Base-by-base conservation (phyloP, 345 rosid genomes). In the Hibiscus tridactylites region DNA sequence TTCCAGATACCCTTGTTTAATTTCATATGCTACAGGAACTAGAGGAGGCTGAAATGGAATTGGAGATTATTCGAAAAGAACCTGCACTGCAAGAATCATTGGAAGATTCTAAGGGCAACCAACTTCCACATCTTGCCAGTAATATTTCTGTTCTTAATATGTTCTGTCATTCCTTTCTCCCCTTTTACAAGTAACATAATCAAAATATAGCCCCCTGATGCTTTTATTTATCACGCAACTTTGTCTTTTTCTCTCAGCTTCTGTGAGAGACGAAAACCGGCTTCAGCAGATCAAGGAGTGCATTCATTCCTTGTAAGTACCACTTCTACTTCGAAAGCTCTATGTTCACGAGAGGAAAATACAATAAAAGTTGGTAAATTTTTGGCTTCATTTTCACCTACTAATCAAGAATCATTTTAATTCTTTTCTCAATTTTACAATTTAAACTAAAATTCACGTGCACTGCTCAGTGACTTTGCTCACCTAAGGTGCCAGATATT, bases 31-130 rank as follows among this genome's bases (percentile, higher is more conserved):
- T 77, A 71, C 71, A 91, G 97, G 90, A 83, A 79, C 85, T 85
- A 46, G 87, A 89, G 77, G 91, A 87, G 85, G 94, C 89, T 75
- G 92, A 91, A 77, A 74, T 91, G 56, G 94, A 91, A 74, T 73
- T 89, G 67, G 90, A 87, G 35, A 71, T 91, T 70, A 71, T 91
- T 76, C 83, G 61, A 74, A 84, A 83, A 69, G 94, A 85, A 64
- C 65, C 73, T 69, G 77, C 71, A 28, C 54, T 64, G 10, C 71
- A 62, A 37, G 84, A 83, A 73, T 73, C 84, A 58, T 70, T 74
- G 15, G 75, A 69, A 76, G 72, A 62, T 75, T 78, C 74, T 66
- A 71, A 68, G 57, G 81, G 71, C 57, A 63, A 74, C 73, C 83
- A 78, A 70, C 73, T 75, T 61, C 65, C 81, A 24, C 74, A 53